Evolutionary conservation across 495 filamentous ascomycete genomes (phyloP).

Genomic region (Penicillium robsamsonii): DNA sequence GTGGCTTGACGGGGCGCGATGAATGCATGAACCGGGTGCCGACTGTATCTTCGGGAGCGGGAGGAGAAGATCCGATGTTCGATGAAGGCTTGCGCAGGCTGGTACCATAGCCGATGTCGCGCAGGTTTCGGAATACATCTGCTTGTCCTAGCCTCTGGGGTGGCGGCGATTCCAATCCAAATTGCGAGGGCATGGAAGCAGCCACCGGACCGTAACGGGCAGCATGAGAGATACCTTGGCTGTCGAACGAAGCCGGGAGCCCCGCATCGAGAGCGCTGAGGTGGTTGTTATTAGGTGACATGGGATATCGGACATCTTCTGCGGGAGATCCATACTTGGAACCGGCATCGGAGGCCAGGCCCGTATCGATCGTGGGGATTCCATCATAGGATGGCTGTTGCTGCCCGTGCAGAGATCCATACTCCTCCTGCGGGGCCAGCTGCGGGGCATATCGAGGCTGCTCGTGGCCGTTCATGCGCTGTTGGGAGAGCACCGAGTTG

Average conservation of each 20-base stretch:
- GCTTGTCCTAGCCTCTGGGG: constrained; percentile 54
- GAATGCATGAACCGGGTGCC: constrained; percentile 80
- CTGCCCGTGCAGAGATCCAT: constrained; percentile 44
- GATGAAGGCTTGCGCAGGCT: constrained; percentile 53
- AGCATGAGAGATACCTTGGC: constrained; percentile 88
- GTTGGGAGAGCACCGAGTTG: constrained; percentile 76
- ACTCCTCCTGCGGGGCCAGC: constrained; percentile 40
- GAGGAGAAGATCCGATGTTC: constrained; percentile 64
- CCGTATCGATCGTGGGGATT: constrained; percentile 77
- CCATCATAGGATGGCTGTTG: constrained; percentile 47
- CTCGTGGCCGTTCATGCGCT: constrained; percentile 54
- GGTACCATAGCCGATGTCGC: constrained; percentile 80
- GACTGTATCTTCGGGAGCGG: constrained; percentile 50
- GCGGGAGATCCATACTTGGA: constrained; percentile 88
- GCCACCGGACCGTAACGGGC: constrained; percentile 89
- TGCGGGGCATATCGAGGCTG: constrained; percentile 39
- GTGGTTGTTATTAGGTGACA: constrained; percentile 65
- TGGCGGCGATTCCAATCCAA: constrained; percentile 86
- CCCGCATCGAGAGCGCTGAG: constrained; percentile 90
- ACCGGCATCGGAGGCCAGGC: constrained; percentile 69
- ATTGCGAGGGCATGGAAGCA: constrained; percentile 88
- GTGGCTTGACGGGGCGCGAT: constrained; percentile 65
- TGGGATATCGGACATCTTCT: constrained; percentile 65
- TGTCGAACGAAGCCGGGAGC: constrained; percentile 93
- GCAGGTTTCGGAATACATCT: constrained; percentile 74